Evolutionary conservation across 768 basidiomycete species (phyloP), one percentile per base, ranked within the genome.

Genomic region (Chlorophyllum brunneum): DNA sequence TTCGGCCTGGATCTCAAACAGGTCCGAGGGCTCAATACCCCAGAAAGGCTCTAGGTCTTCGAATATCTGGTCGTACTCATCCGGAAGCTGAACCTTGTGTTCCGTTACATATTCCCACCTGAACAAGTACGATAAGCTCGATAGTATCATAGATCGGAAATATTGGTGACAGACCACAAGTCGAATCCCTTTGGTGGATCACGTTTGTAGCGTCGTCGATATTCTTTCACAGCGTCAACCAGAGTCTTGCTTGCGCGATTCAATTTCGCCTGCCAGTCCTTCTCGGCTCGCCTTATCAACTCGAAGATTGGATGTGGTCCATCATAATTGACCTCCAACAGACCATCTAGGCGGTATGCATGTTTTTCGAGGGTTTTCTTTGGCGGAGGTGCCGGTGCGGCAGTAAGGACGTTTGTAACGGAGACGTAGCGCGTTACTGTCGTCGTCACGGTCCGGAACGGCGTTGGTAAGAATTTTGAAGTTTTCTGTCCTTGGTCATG

Each of bases 161-260:
- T 22, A 11, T 9, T 10, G 8, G 42, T 79, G 36, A 68, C 70
- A 70, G 71, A 93, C 92, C 93, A 95, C 27, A 77, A 70, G 63
- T 92, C 92, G 56, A 97, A 98, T 0, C 94, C 94, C 46, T 77
- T 79, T 0, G 95, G 93, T 4, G 94, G 95, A 42, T 80, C 70
- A 37, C 88, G 77, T n/a, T 71, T 74, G 68, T 93, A 94, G 51
- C 92, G 74, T 51, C 77, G 71, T 51, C 71, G 74, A 65, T 98
- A 97, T 65, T 93, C 92, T 16, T 65, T 62, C 1, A 89, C 88
- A 2, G 92, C 94, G 27, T 85, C 75, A 24, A 74, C 72, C 13
- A 97, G 68, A 1, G 86, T 88, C 60, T 77, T 81, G 67, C 90
- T 93, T 58, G 94, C 91, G 47, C 75, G 73, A 5, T 71, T 65